phyloP scores from a whole-genome alignment of 108 stramenopile genomes.

The Cylindrotheca fusiformis region DNA sequence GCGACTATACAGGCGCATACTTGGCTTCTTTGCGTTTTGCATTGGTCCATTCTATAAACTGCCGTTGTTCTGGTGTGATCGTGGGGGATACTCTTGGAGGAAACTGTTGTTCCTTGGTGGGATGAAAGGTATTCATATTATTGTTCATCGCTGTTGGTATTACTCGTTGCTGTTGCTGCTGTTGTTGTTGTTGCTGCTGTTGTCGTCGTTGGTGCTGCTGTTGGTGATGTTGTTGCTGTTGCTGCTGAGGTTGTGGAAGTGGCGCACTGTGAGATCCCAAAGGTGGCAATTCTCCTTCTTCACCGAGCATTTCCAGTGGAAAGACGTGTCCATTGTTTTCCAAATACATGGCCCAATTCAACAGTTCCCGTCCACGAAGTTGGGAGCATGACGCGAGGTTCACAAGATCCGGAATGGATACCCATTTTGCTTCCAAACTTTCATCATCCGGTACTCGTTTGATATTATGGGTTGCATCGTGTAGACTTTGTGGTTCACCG shows the following conservation, averaged over 20 bases:
- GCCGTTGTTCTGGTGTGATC: not conserved
- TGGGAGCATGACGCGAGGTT: not conserved
- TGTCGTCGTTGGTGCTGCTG: not conserved
- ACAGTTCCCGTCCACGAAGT: slow-evolving; percentile 8
- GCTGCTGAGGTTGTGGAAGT: not conserved
- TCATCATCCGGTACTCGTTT: slow-evolving; percentile 8
- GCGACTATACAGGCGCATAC: not conserved
- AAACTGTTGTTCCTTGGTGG: not conserved
- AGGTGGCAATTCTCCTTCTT: not conserved
- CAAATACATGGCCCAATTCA: slow-evolving; percentile 14
- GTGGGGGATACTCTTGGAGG: not conserved
- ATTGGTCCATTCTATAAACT: not conserved
- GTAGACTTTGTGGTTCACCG: slow-evolving; percentile 4
- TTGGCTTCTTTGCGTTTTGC: not conserved
- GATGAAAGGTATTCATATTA: not conserved
- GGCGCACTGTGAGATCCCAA: not conserved
- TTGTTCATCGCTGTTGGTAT: not conserved
- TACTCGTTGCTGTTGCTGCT: not conserved
- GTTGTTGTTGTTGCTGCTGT: slow-evolving; percentile 4
- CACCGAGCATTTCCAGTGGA: slow-evolving; percentile 2
- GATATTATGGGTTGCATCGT: slow-evolving; percentile 4
- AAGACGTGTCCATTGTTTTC: slow-evolving; percentile 3
- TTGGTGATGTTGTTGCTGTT: not conserved
- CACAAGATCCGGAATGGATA: slow-evolving; percentile 6
- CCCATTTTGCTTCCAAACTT: slow-evolving; percentile 12